Evolutionary conservation across 2,329 filamentous ascomycete species (phyloP).

Genomic region (Fusarium pseudoanthophilum): DNA sequence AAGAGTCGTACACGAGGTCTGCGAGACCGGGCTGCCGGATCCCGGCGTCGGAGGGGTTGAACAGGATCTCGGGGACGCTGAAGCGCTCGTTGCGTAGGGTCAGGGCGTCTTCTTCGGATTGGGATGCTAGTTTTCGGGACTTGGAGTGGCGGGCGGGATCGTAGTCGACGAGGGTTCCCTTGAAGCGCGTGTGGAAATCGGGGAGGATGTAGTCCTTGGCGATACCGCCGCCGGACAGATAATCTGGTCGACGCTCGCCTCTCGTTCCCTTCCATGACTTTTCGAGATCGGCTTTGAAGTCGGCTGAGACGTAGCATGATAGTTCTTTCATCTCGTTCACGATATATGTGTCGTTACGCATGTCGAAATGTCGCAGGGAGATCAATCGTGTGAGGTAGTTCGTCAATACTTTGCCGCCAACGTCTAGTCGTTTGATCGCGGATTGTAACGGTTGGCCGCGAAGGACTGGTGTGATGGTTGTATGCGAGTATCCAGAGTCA

Average conservation of each 20-base stretch:
- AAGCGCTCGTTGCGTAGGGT: conserved; percentile 94
- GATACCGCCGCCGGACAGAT: conserved; percentile 66
- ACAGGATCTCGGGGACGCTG: conserved; percentile 87
- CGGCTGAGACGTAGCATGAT: conserved; percentile 81
- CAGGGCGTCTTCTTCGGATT: conserved; percentile 77
- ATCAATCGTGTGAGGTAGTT: conserved; percentile 92
- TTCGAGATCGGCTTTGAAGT: conserved; percentile 84
- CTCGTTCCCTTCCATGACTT: conserved; percentile 82
- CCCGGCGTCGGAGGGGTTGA: conserved; percentile 86
- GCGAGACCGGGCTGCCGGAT: conserved; percentile 85
- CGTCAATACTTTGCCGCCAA: conserved; percentile 92
- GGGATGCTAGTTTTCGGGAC: conserved; percentile 57
- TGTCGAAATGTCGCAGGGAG: conserved; percentile 91
- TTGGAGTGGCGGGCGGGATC: conserved; percentile 72
- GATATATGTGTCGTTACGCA: conserved; percentile 92
- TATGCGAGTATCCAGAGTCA: conserved; percentile 93
- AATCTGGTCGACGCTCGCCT: conserved; percentile 64
- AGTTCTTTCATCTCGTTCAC: conserved; percentile 97
- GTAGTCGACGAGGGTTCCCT: conserved; percentile 81
- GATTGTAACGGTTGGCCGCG: conserved; percentile 82
- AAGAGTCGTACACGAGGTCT: conserved; percentile 82
- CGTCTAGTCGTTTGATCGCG: conserved; percentile 84
- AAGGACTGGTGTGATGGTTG: conserved; percentile 87
- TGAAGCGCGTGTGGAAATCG: conserved; percentile 70
- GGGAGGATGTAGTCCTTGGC: conserved; percentile 93